Evolutionary conservation across 805 yeast genomes (phyloP), one percentile per base, ranked within the genome.

Genomic region (Saccharomycodes ludwigii): DNA sequence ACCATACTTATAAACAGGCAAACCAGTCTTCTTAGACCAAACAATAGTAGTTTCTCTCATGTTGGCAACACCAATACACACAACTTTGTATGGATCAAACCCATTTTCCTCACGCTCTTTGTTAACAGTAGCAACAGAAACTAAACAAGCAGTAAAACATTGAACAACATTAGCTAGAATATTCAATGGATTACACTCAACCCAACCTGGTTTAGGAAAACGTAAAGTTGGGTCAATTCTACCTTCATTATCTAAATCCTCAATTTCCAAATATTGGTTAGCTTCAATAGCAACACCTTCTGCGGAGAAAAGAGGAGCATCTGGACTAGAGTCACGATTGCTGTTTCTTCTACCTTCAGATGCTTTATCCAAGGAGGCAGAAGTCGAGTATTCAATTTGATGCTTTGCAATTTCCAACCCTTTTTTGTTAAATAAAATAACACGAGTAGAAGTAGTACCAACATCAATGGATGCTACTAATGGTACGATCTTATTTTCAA

Each of bases 1-100:
- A 48, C 95, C 96, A 34, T 60, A 60, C 52, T 81, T 77, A 50
- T 76, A 69, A 34, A 84, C 68, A 4, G 95, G 93, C 41, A 63
- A 60, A 24, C 95, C 95, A 2, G 95, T 84, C 32, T 63, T 63
- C 42, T 74, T 68, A 35, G 84, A 77, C 95, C 95, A 86, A 30
- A 86, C 75, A 33, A 79, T 67, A 18, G 94, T 78, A 26, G 97
- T 86, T 59, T 86, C 97, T 52, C 97, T 72, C 91, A 88, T 93
- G 58, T 85, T 88, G 32, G 96, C 91, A 43, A 86, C 72, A 17
- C 97, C 97, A 43, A 86, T 67, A 29, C 82, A 74, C 36, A 64
- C 70, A 36, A 86, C 74, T 42, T 64, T 66, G 52, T 71, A 77
- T 50, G 77, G 64, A 44, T 71, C 54, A 36, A 63, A 55, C 26